These are phyloP conservation scores for Escallonia herrerae DNA, from an alignment of 129 eudicot genomes.

Conservation along the genomic window DNA sequence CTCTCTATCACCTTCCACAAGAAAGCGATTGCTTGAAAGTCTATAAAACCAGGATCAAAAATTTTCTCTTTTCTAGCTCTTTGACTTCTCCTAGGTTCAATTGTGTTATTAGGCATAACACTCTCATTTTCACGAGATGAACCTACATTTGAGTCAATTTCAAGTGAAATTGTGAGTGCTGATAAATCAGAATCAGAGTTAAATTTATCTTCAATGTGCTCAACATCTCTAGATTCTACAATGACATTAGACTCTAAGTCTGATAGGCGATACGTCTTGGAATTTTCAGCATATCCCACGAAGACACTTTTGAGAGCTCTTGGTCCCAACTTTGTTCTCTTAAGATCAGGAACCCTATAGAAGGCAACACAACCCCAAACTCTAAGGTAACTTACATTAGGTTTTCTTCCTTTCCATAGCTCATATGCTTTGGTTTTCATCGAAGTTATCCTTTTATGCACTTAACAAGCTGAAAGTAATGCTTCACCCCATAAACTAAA, in stretches of 20 bases:
- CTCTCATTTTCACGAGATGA: neutral
- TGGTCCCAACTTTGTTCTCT: neutral
- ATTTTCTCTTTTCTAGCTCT: neutral
- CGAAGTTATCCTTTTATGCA: neutral
- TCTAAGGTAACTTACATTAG: neutral
- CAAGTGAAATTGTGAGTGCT: no score
- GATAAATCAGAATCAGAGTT: neutral
- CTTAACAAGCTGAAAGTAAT: neutral
- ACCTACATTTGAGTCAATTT: neutral
- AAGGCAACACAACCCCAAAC: conserved; percentile 13
- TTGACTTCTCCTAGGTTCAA: neutral
- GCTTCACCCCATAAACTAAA: conserved; percentile 13
- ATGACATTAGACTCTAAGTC: neutral
- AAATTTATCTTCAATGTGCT: neutral
- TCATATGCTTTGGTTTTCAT: conserved; percentile 4
- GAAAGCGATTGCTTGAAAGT: neutral
- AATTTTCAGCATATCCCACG: neutral
- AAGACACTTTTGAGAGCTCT: neutral
- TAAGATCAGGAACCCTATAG: neutral
- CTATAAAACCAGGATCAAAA: neutral
- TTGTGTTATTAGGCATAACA: neutral
- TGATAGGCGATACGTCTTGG: neutral
- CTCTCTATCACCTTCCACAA: neutral
- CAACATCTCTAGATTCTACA: neutral
- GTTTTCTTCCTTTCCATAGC: conserved; percentile 3